Base-by-base conservation (phyloP, 2,329 filamentous ascomycete species). In the Teratosphaeria destructans region DNA sequence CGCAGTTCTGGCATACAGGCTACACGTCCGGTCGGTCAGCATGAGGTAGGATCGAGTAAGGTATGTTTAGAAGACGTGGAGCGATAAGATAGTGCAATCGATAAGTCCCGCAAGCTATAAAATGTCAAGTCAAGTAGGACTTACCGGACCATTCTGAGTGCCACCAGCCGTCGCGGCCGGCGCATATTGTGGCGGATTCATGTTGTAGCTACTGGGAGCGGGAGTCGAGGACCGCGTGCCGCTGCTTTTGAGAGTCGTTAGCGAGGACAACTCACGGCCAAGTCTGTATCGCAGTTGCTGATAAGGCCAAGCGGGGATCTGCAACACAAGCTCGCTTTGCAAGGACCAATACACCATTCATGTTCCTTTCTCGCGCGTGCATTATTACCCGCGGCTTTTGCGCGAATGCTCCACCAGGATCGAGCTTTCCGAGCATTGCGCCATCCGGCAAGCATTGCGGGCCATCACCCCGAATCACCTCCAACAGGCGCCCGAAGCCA, bases 1-100 rank as follows among this genome's bases (percentile, higher is more conserved):
- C 85, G 77, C 94, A 99, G 75, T 99, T 99, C 75, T 95, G 90
- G 76, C 94, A 99, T 66, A 92, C 89, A 65, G 93, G 92, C 91
- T 97, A 87, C 78, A 27, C 34, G 27, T n/a, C 27, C 85, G 81
- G 79, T 16, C 54, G 19, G 56, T 54, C 39, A 62, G 35, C 29
- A 54, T 3, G 7, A 32, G 29, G 29, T 43, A 32, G 10, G 27
- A 32, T 52, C 57, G 23, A 59, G 34, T 19, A 19, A 19, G 19
- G 19, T 65, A 61, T 63, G 62, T 64, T 64, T 63, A 32, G 29
- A 32, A 60, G 55, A 58, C 55, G 60, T 23, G 49, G 39, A 29
- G 26, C 54, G 27, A 66, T 63, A 64, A 66, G 68, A 65, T 67
- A 54, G 23, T 32, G 53, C 27, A 32, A n/a, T 37, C 53, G 53